Percentiles rank a stretch among this genome's conserved stretches.
Conservation (phyloP, 805 yeast species). For the Metschnikowia picachoensis region DNA sequence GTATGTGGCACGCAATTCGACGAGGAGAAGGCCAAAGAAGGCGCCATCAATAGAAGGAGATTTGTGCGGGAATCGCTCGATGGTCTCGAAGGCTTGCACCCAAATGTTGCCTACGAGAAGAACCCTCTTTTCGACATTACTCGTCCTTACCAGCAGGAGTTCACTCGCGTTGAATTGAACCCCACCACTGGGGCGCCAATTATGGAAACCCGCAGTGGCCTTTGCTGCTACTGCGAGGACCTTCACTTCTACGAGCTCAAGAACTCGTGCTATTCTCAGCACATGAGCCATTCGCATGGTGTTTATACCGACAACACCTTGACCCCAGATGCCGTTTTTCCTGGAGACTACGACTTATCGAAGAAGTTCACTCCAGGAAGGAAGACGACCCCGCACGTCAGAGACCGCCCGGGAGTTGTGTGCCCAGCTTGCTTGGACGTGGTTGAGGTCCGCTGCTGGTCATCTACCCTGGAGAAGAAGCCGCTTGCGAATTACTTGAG, state of each 20-base stretch:
- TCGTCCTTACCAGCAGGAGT: conserved; percentile 19
- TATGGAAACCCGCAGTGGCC: conserved; percentile 27
- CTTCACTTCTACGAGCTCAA: conserved; percentile 28
- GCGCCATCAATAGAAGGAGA: conserved; percentile 8
- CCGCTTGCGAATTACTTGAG: conserved; percentile 19
- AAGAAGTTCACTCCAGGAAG: conserved; percentile 19
- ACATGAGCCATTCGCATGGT: conserved; percentile 33
- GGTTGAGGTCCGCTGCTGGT: conserved; percentile 21
- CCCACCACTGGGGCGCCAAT: conserved; percentile 2
- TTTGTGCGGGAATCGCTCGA: conserved; percentile 9
- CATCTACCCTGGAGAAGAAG: conserved; percentile 14
- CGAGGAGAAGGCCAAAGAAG: conserved; percentile 4
- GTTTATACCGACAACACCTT: conserved; percentile 26
- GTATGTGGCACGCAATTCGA: conserved; percentile 2
- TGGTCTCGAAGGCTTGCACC: background rate
- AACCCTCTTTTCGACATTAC: conserved; percentile 8
- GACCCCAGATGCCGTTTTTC: conserved; percentile 28
- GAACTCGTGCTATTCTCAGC: conserved; percentile 33
- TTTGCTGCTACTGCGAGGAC: conserved; percentile 35
- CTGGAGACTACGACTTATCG: conserved; percentile 19
- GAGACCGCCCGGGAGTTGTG: conserved; percentile 24
- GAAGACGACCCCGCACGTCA: conserved; percentile 21
- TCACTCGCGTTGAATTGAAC: conserved; percentile 15
- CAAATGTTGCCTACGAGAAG: conserved; percentile 9
- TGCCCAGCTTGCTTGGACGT: conserved; percentile 29